Evolutionary conservation across 192 early-diverging fungal species (phyloP).

Genomic region (Entomortierella lignicola): DNA sequence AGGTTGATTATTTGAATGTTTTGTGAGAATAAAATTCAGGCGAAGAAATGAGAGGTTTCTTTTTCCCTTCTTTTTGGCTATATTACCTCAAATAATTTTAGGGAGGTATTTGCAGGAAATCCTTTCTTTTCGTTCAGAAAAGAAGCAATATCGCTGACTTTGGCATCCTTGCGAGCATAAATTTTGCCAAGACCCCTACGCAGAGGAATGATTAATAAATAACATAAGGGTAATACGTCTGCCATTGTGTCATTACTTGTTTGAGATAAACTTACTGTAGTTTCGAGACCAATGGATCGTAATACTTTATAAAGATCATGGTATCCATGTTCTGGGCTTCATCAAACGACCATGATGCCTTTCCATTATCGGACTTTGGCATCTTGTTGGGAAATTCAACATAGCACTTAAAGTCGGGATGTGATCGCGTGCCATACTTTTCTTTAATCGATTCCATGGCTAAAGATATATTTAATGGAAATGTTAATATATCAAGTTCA

Average conservation of each 20-base stretch:
- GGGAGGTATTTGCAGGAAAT: slow-evolving; percentile 64
- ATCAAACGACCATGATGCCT: slow-evolving; percentile 22
- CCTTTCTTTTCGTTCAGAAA: slow-evolving; percentile 63
- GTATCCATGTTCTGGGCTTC: slow-evolving; percentile 41
- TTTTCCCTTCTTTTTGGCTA: not conserved
- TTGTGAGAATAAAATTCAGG: not conserved
- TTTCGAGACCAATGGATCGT: slow-evolving; percentile 68
- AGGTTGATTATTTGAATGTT: not conserved
- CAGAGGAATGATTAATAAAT: too few species aligned
- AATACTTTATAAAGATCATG: slow-evolving; percentile 90
- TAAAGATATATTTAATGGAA: slow-evolving; percentile 5
- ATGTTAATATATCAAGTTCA: not conserved
- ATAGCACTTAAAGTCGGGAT: slow-evolving; percentile 46
- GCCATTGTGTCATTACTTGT: not conserved
- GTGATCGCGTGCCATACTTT: slow-evolving; percentile 31
- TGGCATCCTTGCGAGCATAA: slow-evolving; percentile 60
- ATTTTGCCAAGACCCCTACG: slow-evolving; percentile 66
- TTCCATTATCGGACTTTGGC: slow-evolving; percentile 36
- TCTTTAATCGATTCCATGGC: slow-evolving; percentile 53
- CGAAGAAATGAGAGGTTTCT: not conserved
- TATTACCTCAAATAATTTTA: slow-evolving; percentile 74
- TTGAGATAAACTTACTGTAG: slow-evolving; percentile 68
- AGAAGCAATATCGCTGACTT: slow-evolving; percentile 73
- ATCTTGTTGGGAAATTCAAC: slow-evolving; percentile 49
- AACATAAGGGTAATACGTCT: too few species aligned